These are phyloP conservation scores for Epichloe festucae DNA, from an alignment of 2,329 filamentous ascomycete genomes.

Conservation along the genomic window DNA sequence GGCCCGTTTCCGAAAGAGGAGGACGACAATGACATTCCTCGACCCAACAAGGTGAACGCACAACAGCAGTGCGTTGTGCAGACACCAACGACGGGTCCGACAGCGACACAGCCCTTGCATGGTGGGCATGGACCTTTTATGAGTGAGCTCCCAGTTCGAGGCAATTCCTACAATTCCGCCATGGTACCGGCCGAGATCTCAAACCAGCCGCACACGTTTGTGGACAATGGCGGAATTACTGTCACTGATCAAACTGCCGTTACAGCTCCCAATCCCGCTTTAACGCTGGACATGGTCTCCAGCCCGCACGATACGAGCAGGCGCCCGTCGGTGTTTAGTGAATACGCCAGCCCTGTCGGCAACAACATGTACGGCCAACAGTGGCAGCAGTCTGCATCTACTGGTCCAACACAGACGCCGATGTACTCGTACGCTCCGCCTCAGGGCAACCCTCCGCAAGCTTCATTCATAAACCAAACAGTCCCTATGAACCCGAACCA, in stretches of 20 bases:
- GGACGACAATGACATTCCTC: slow-evolving; percentile 27
- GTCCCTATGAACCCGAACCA: slow-evolving; percentile 21
- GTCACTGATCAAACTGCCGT: slow-evolving; percentile 23
- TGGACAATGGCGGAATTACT: slow-evolving; percentile 23
- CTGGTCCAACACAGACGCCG: slow-evolving; percentile 25
- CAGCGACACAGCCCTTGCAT: slow-evolving; percentile 19
- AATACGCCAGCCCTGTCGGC: slow-evolving; percentile 29
- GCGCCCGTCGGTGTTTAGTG: slow-evolving; percentile 32
- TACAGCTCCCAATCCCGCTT: slow-evolving; percentile 18
- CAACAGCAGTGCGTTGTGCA: slow-evolving; percentile 23
- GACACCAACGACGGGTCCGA: slow-evolving; percentile 23
- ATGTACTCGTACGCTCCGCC: slow-evolving; percentile 35
- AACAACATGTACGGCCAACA: slow-evolving; percentile 27
- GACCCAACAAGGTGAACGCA: slow-evolving; percentile 20
- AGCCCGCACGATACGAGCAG: slow-evolving; percentile 32
- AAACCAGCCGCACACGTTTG: slow-evolving; percentile 27
- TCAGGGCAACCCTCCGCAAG: slow-evolving; percentile 17
- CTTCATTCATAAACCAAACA: slow-evolving; percentile 18
- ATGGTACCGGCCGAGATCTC: slow-evolving; percentile 29
- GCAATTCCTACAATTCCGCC: slow-evolving; percentile 25
- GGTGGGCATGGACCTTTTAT: slow-evolving; percentile 24
- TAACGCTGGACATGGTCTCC: slow-evolving; percentile 34
- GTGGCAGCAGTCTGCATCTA: slow-evolving; percentile 31
- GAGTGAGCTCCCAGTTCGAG: slow-evolving; percentile 31
- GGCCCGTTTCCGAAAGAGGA: slow-evolving; percentile 27